These are phyloP conservation scores for Venturia effusa DNA, from an alignment of 2,329 filamentous ascomycete genomes.

Conservation along the genomic window DNA sequence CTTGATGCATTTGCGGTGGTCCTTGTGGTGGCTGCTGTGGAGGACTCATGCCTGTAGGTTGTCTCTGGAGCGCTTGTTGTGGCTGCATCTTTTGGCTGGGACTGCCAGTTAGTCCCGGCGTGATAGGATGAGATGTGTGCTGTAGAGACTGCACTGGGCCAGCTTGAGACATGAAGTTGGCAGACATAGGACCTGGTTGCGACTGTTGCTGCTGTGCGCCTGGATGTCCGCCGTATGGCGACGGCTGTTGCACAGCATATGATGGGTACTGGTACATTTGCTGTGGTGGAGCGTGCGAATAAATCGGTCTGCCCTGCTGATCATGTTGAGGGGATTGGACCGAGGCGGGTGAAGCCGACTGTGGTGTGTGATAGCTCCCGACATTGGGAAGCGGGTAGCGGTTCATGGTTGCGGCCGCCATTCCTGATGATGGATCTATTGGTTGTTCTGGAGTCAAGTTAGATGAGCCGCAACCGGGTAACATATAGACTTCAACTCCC, in stretches of 20 bases:
- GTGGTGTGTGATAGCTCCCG: conserved; percentile 84
- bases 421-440: conserved; percentile 22
- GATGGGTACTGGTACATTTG: conserved; percentile 73
- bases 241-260: conserved; percentile 44
- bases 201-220: conserved; percentile 31
- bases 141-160: conserved; percentile 28
- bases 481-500: not conserved
- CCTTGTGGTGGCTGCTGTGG: conserved; percentile 29
- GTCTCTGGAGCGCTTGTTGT: conserved; percentile 44
- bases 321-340: conserved; percentile 90
- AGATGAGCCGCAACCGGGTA: not conserved
- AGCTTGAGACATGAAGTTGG: conserved; percentile 44
- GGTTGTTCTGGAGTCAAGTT: not conserved
- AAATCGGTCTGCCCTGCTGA: conserved; percentile 72
- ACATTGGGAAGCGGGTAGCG: conserved; percentile 51
- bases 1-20: conserved; percentile 30
- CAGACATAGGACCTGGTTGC: conserved; percentile 39
- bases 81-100: conserved; percentile 37
- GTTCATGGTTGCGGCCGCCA: conserved; percentile 58
- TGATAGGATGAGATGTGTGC: conserved; percentile 31
- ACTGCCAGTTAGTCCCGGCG: conserved; percentile 53
- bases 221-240: conserved; percentile 46
- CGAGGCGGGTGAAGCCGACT: conserved; percentile 88
- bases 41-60: conserved; percentile 35
- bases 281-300: conserved; percentile 66